Percentiles rank a stretch among this genome's conserved stretches.
phyloP scores from a whole-genome alignment of 2,329 filamentous ascomycete genomes.

The Podosphaera aphanis region DNA sequence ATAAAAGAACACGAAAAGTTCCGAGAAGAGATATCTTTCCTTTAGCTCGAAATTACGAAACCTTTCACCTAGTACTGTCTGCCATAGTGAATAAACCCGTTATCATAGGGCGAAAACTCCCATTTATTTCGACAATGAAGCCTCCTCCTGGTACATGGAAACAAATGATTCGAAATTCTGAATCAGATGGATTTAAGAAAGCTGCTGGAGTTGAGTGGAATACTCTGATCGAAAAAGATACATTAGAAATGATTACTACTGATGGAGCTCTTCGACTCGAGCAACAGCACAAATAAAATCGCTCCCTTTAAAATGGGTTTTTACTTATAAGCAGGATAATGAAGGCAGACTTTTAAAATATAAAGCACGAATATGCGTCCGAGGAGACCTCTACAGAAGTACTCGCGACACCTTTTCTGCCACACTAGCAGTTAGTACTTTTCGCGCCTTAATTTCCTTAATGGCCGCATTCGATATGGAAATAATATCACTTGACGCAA shows the following conservation, averaged over 20 bases:
- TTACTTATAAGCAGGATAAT: background rate
- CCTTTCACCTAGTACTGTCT: background rate
- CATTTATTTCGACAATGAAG: background rate
- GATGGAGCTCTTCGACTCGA: background rate
- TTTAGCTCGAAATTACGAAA: background rate
- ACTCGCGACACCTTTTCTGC: background rate
- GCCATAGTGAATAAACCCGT: background rate
- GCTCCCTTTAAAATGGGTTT: slow-evolving; percentile 1
- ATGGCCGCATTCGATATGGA: slow-evolving; percentile 1
- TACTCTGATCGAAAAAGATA: background rate
- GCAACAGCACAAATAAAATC: background rate
- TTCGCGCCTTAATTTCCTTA: background rate
- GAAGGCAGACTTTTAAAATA: background rate
- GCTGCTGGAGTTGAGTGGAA: background rate
- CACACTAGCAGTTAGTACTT: background rate
- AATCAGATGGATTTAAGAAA: background rate
- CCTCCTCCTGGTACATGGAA: background rate
- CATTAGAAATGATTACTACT: background rate
- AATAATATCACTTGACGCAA: background rate
- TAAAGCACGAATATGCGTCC: background rate
- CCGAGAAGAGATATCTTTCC: background rate
- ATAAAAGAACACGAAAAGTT: background rate
- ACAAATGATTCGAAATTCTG: background rate
- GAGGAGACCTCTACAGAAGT: background rate
- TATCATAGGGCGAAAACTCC: background rate